Base-by-base conservation (phyloP, 495 filamentous ascomycete genomes). In the Sphaerosporella brunnea region DNA sequence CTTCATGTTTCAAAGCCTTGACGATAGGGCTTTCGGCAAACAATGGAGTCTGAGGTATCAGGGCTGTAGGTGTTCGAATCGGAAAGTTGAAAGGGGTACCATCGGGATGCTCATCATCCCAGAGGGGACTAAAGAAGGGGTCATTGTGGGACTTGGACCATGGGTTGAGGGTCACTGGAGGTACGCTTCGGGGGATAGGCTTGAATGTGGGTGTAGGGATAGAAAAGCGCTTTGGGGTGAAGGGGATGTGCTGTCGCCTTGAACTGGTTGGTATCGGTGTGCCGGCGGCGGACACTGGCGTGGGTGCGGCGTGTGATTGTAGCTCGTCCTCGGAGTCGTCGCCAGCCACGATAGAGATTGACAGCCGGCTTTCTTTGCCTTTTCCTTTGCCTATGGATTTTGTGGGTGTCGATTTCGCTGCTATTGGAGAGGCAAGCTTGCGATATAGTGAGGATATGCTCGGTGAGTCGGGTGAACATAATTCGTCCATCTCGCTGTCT, bases 21-120 rank as follows among this genome's bases (percentile, higher is more conserved):
- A 18, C 4, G 5, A 4, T 4, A 18, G 35, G 8, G 35, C 8
- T 37, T 9, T 9, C 35, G 16, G 35, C 7, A 18, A 18, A 4
- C 4, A 18, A 15, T 18, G 35, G 16, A 5, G 15, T 37, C 18
- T 4, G 5, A 9, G 35, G 35, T 37, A 5, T 37, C 8, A 18
- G 35, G 35, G 15, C 4, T 18, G 8, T 8, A 18, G 35, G 35
- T 15, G 35, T 4, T 30, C 23, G 23, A 4, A 3, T 46, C 4
- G 5, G 21, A 21, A 34, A 20, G 4, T 4, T 9, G 23, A 20
- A 3, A 8, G 56, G 56, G n/a, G 56, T 59, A 11, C 56, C 56
- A 30, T 59, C 56, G 0, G 56, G 56, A 13, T 59, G 56, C 35
- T 58, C 48, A 25, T 58, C 56, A 16, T 49, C n/a, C 56, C 56